Conservation (phyloP, 2,329 filamentous ascomycete genomes). For the Boeremia lycopersici region DNA sequence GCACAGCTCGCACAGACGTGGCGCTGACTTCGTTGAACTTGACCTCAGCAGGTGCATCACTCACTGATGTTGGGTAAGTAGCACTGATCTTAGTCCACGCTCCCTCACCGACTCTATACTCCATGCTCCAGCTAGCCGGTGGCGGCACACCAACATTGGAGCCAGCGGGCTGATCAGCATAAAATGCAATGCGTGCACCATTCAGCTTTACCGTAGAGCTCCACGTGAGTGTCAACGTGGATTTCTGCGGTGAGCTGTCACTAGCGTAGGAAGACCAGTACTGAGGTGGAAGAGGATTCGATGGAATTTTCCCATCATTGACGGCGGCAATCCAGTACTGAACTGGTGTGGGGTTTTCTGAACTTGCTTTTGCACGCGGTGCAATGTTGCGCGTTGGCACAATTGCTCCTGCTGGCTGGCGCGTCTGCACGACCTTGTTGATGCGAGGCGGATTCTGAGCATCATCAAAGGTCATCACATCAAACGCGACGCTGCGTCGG, state of each 20-base stretch:
- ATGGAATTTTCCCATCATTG: neutral
- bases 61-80: neutral
- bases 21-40: neutral
- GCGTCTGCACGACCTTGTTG: neutral
- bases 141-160: neutral
- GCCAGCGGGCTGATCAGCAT: neutral
- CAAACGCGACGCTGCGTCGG: slow-evolving; percentile 47
- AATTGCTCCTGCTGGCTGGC: neutral
- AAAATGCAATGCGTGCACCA: neutral
- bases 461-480: slow-evolving; percentile 41
- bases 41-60: neutral
- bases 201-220: neutral
- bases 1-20: neutral
- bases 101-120: neutral
- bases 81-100: neutral
- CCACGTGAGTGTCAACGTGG: neutral
- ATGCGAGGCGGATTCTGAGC: neutral
- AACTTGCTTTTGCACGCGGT: neutral
- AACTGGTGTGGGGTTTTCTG: neutral
- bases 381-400: neutral
- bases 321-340: neutral
- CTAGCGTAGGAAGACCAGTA: neutral
- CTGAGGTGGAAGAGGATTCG: neutral
- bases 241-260: too few species aligned
- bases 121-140: neutral